Base-by-base conservation (phyloP, 225 moss, liverwort and hornwort genomes). In the Ulota crispa region DNA sequence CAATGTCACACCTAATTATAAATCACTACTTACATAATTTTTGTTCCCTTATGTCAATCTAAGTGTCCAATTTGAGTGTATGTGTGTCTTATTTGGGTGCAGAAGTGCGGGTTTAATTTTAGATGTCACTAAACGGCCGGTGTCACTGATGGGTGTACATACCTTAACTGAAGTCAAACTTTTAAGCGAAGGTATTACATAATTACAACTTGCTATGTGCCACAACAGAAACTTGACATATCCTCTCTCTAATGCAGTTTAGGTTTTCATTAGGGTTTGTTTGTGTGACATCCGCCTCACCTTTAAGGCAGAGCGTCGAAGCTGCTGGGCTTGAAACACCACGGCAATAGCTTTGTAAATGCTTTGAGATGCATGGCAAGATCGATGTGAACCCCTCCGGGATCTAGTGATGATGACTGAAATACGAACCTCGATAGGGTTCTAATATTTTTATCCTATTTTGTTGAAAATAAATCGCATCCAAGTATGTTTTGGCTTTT, bases 371-470 rank as follows among this genome's bases (percentile, higher is more conserved):
- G 85, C 85, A 70, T 32, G 79, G 87, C 83, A 24, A 81, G 26
- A 87, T 1, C 1, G 2, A 80, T 61, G 87, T 62, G 53, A 83
- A 83, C 73, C 87, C 83, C 87, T 87, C 87, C 87, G 87, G 87
- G 83, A 87, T 83, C 89, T 82, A 76, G 86, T 77, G 83, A 87
- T 56, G 5, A 3, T 24, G 0, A 0, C 67, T 85, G 85, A 76
- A 21, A 80, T 81, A 60, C 72, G 85, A 85, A 64, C 85, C 85
- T 81, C 81, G 85, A 85, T 77, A 81, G 85, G 85, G 85, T 77
- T 81, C 34, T 65, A 10, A 83, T 11, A 83, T 6, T 9, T 68
- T 1, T 3, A 45, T 14, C 45, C 3, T 45, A 3, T 45, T 41
- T 0, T 21, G 13, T 6, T 18, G 45, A 45, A 45, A 14, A 43